These are phyloP conservation scores for Mycosphaerelloides madeirae DNA, from an alignment of 2,329 filamentous ascomycete genomes.

Conservation along the genomic window DNA sequence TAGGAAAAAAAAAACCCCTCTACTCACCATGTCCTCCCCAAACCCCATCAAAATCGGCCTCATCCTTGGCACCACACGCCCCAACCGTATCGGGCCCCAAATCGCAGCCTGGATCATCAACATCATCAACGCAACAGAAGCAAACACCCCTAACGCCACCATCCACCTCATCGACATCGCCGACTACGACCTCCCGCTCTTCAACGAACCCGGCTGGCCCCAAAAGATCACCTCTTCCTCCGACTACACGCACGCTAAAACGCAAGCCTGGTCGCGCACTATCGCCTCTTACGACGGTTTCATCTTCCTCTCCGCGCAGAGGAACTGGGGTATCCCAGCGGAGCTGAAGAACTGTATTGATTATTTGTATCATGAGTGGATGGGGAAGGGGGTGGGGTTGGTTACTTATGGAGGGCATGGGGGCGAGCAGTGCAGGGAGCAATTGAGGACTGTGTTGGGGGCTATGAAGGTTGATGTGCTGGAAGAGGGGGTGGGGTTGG, in stretches of 20 bases:
- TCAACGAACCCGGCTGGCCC: conserved; percentile 42
- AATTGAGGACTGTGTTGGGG: not conserved
- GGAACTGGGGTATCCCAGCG: conserved; percentile 54
- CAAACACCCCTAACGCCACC: not conserved
- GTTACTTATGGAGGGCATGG: conserved; percentile 52
- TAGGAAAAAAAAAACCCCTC: too few species aligned
- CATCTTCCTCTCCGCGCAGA: conserved; percentile 51
- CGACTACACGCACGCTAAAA: conserved; percentile 40
- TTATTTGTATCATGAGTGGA: conserved; percentile 57
- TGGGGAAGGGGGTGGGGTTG: conserved; percentile 50
- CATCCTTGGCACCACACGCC: conserved; percentile 1
- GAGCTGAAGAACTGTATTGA: conserved; percentile 60
- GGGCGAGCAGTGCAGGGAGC: conserved; percentile 25
- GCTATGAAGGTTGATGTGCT: not conserved
- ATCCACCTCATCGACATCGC: conserved; percentile 33
- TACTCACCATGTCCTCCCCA: not conserved
- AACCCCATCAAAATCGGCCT: conserved; percentile 2
- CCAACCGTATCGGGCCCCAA: not conserved
- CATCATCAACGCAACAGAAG: not conserved
- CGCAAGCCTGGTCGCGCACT: conserved; percentile 43
- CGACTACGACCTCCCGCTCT: conserved; percentile 43
- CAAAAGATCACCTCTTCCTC: conserved; percentile 14
- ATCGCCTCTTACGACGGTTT: conserved; percentile 46
- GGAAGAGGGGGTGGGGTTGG: not conserved
- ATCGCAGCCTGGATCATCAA: conserved; percentile 2